These are phyloP conservation scores for Xenosphaeropsis pyriputrescens DNA, from an alignment of 2,329 filamentous ascomycete species.

Conservation along the genomic window DNA sequence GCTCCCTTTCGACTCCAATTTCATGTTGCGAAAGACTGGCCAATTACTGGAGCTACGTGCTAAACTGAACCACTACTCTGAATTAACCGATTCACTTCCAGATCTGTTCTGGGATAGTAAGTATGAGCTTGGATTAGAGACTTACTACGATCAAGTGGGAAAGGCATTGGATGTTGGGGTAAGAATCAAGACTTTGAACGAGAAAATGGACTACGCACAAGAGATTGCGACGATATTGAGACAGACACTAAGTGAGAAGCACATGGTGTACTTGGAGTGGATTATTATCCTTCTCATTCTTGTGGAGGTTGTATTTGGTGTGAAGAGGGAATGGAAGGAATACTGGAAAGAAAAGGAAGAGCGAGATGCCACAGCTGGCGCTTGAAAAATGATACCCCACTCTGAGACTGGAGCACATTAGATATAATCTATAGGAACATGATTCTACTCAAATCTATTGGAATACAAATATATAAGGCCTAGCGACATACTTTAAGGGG, in stretches of 20 bases:
- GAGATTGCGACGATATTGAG: conserved; percentile 84
- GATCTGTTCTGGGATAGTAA: conserved; percentile 94
- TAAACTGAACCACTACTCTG: conserved; percentile 91
- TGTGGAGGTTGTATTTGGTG: conserved; percentile 81
- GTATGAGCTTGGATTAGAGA: conserved; percentile 79
- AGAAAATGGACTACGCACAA: conserved; percentile 95
- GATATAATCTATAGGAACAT: too few relatives aligned
- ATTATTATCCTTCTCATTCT: conserved; percentile 91
- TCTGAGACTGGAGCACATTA: too few relatives aligned
- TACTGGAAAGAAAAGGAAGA: conserved; percentile 1
- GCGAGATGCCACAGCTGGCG: too few relatives aligned
- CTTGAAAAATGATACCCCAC: too few relatives aligned
- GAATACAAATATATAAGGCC: too few relatives aligned
- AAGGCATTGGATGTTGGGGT: conserved; percentile 81
- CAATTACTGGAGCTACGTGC: conserved; percentile 81
- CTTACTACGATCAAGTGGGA: conserved; percentile 90
- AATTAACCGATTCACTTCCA: conserved; percentile 85
- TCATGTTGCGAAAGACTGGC: conserved; percentile 87
- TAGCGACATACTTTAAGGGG: too few relatives aligned
- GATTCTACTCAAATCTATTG: too few relatives aligned
- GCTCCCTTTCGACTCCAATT: conserved; percentile 51
- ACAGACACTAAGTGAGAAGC: conserved; percentile 80
- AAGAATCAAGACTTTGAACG: conserved; percentile 80
- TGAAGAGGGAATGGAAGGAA: conserved; percentile 36
- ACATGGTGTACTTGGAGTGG: conserved; percentile 79